phyloP scores from a whole-genome alignment of 139 green algal genomes.

The Dunaliella sp. region DNA sequence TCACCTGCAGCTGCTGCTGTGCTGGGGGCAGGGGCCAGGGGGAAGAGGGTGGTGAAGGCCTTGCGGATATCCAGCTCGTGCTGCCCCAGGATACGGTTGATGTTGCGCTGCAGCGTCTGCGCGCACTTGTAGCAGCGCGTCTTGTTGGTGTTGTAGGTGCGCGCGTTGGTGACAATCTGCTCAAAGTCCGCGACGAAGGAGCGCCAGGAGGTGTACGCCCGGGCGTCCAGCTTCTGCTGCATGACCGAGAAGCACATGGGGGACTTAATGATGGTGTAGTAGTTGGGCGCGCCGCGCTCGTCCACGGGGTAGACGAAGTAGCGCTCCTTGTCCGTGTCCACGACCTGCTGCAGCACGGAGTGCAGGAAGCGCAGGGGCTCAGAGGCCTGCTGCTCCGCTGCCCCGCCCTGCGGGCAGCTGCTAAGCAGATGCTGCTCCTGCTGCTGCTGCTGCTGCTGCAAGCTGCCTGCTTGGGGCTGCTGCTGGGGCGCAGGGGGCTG shows the following conservation, averaged over 20 bases:
- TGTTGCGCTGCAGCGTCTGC: slow-evolving; percentile 36
- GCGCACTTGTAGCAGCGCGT: slow-evolving; percentile 50
- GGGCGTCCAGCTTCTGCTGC: slow-evolving; percentile 34
- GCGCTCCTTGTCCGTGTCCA: slow-evolving; percentile 29
- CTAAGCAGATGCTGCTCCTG: background rate
- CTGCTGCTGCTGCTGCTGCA: background rate
- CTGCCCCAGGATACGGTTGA: slow-evolving; percentile 38
- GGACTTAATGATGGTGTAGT: slow-evolving; percentile 50
- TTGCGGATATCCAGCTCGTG: slow-evolving; percentile 48
- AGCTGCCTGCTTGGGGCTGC: background rate
- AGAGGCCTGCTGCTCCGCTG: background rate
- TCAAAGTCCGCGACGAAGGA: slow-evolving; percentile 38
- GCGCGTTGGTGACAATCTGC: slow-evolving; percentile 49
- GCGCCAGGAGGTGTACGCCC: slow-evolving; percentile 45
- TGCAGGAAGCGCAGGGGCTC: slow-evolving; percentile 14
- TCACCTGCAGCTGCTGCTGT: background rate
- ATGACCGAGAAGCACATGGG: slow-evolving; percentile 58
- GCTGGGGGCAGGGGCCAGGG: background rate
- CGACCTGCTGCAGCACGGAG: slow-evolving; percentile 10
- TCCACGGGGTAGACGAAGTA: slow-evolving; percentile 35
- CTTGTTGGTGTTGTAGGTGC: slow-evolving; percentile 51
- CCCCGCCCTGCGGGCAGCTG: background rate
- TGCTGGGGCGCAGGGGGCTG: background rate
- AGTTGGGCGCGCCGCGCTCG: slow-evolving; percentile 41
- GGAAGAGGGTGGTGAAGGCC: slow-evolving; percentile 41